A percentile compares a stretch with the other conserved stretches of the same genome.
Conservation (phyloP, 2,329 filamentous ascomycete genomes). For the Aspergillus costaricaensis region DNA sequence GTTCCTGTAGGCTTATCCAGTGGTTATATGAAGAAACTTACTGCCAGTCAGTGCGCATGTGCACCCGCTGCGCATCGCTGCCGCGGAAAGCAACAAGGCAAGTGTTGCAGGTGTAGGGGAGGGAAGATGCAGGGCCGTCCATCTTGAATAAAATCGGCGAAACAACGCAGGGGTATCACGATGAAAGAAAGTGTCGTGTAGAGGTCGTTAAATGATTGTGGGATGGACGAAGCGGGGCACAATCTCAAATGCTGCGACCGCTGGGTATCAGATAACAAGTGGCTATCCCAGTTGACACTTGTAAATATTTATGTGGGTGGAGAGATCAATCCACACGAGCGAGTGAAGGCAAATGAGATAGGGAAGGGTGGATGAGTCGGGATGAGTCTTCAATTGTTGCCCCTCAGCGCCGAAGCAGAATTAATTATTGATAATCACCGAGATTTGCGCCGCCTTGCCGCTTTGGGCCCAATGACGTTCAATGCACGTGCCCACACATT, state of each 20-base stretch:
- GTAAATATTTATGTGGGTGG: neutral
- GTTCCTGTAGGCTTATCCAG: neutral
- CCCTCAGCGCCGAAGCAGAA: neutral
- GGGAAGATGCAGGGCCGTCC: slow-evolving; percentile 49
- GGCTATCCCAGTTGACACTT: neutral
- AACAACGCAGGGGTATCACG: slow-evolving; percentile 22
- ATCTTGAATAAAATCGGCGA: slow-evolving; percentile 32
- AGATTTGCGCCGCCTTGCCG: neutral
- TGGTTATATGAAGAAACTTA: slow-evolving; percentile 53
- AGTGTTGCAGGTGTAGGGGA: slow-evolving; percentile 97
- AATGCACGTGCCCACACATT: neutral
- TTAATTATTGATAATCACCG: neutral
- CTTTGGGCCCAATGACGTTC: slow-evolving; percentile 1
- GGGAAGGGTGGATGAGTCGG: neutral
- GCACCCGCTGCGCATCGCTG: slow-evolving; percentile 86
- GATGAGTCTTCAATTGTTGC: neutral
- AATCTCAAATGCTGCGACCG: neutral
- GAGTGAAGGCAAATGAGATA: no score
- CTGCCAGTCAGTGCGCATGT: slow-evolving; percentile 99
- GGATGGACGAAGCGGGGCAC: slow-evolving; percentile 34
- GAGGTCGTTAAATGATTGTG: slow-evolving; percentile 24
- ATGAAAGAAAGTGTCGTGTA: neutral
- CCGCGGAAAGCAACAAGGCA: slow-evolving; percentile 96
- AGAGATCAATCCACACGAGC: neutral
- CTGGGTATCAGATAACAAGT: neutral